phyloP scores from a whole-genome alignment of 148 eudicot species.

The Linanthus parryae region DNA sequence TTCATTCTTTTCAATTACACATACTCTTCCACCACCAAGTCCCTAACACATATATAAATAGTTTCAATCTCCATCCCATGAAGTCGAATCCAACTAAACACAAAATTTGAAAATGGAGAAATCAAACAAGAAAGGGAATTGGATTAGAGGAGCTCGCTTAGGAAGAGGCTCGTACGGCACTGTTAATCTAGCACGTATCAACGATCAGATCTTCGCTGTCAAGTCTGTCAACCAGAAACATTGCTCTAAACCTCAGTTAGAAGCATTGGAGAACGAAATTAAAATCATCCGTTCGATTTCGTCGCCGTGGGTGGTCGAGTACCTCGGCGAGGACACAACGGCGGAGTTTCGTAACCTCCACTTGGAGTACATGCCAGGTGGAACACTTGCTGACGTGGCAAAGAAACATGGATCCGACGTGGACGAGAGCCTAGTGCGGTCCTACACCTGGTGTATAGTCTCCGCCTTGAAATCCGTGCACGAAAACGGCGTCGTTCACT shows the following conservation, averaged over 20 bases:
- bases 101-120: slow-evolving; percentile 8
- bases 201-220: slow-evolving; percentile 50
- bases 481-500: slow-evolving; percentile 43
- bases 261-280: slow-evolving; percentile 62
- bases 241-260: slow-evolving; percentile 11
- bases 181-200: slow-evolving; percentile 37
- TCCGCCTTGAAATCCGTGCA: slow-evolving; percentile 47
- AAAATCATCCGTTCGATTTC: slow-evolving; percentile 35
- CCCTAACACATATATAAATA: slow-evolving; percentile 2
- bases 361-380: slow-evolving; percentile 68
- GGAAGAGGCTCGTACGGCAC: slow-evolving; percentile 70
- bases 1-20: too few species aligned
- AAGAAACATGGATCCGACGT: slow-evolving; percentile 8
- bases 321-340: slow-evolving; percentile 46
- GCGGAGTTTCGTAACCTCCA: slow-evolving; percentile 33
- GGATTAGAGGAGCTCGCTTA: slow-evolving; percentile 42
- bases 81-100: neutral
- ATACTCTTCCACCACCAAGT: slow-evolving; percentile 2
- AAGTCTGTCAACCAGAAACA: slow-evolving; percentile 40
- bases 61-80: neutral
- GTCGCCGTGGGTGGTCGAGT: slow-evolving; percentile 50
- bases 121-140: slow-evolving; percentile 12
- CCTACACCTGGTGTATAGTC: slow-evolving; percentile 47
- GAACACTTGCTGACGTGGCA: slow-evolving; percentile 43
- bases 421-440: slow-evolving; percentile 38